Base-by-base conservation (phyloP, 2,329 filamentous ascomycete genomes). In the Amauroascus verrucosus region DNA sequence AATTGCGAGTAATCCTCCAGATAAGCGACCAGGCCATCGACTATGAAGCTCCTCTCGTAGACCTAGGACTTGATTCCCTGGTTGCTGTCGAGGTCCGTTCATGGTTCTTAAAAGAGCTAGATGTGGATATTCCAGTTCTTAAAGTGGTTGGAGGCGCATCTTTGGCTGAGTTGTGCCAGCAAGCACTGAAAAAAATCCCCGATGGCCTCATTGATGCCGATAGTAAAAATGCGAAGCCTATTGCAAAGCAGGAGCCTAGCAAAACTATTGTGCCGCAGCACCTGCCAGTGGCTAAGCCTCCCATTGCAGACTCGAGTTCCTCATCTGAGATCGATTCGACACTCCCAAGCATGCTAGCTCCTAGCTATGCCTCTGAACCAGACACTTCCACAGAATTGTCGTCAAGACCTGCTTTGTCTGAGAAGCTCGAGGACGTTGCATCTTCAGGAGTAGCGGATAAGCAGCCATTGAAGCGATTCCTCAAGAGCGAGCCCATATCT, bases 401-500 rank as follows among this genome's bases (percentile, higher is more conserved):
- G n/a, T n/a, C n/a, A n/a, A n/a, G n/a, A n/a, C n/a, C n/a, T n/a
- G n/a, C n/a, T n/a, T n/a, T n/a, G n/a, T n/a, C n/a, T n/a, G n/a
- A n/a, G n/a, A n/a, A n/a, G n/a, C n/a, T n/a, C n/a, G n/a, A n/a
- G n/a, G n/a, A n/a, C n/a, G n/a, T n/a, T n/a, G n/a, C n/a, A n/a
- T n/a, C n/a, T n/a, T n/a, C n/a, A n/a, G n/a, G n/a, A n/a, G n/a
- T n/a, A n/a, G n/a, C n/a, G n/a, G n/a, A n/a, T n/a, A n/a, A n/a
- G n/a, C n/a, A n/a, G n/a, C 26, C 26, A 9, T 30, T 37, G 5
- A 16, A 14, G 11, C 6, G 5, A 14, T 37, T 16, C 33, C 5
- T 37, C 33, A 14, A 37, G 33, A 37, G 33, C 7, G 45, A 48
- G 20, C 33, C 6, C 16, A 65, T 73, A 46, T 72, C 71, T 2